These are phyloP conservation scores for Parietaria judaica DNA, from an alignment of 306 rosid genomes.

Conservation along the genomic window DNA sequence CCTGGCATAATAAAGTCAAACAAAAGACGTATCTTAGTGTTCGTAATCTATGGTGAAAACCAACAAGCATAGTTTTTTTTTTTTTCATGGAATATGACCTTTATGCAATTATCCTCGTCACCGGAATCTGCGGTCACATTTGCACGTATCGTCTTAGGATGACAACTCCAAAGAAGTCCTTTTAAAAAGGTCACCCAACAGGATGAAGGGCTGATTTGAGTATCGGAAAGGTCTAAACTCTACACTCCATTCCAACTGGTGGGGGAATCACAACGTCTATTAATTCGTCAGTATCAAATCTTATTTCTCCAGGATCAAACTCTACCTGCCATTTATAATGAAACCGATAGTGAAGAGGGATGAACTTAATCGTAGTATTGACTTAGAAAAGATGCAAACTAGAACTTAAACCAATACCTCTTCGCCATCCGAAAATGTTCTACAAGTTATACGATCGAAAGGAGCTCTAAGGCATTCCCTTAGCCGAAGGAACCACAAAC, in stretches of 20 bases:
- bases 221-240: background rate
- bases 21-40: no score
- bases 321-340: background rate
- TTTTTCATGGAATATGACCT: no score
- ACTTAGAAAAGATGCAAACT: background rate
- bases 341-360: background rate
- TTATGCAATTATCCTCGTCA: no score
- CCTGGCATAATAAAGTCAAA: no score
- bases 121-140: no score
- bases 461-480: constrained; percentile 4
- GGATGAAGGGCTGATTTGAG: background rate
- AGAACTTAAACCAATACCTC: background rate
- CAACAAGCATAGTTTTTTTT: no score
- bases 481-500: constrained; percentile 1
- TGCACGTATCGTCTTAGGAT: background rate
- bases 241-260: background rate
- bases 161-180: constrained; percentile 20
- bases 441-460: background rate
- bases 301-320: no score
- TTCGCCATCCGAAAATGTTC: background rate
- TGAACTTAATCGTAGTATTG: background rate
- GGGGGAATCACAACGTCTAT: background rate
- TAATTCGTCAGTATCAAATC: constrained; percentile 6
- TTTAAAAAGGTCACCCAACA: constrained; percentile 1
- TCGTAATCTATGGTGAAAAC: no score